phyloP scores from a whole-genome alignment of 2,329 filamentous ascomycete species.

The Aspergillus sp. region DNA sequence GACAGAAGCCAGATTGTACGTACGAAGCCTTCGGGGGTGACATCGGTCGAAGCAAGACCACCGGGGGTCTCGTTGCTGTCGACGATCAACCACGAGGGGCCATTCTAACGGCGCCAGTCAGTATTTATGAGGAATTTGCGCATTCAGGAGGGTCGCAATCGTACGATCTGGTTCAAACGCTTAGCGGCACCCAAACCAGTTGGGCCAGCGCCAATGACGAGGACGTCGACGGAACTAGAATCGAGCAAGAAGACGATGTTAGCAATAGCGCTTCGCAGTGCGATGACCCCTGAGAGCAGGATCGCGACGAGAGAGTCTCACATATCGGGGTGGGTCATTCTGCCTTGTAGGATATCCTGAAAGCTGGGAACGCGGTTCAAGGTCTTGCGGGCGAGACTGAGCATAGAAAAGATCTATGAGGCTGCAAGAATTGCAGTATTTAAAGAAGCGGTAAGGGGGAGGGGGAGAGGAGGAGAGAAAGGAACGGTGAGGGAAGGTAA shows the following conservation, averaged over 20 bases:
- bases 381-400: slow-evolving; percentile 44
- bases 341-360: slow-evolving; percentile 48
- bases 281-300: slow-evolving; percentile 3
- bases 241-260: slow-evolving; percentile 10
- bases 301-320: slow-evolving; percentile 24
- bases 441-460: slow-evolving; percentile 21
- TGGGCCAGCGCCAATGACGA: slow-evolving; percentile 96
- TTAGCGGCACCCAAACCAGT: slow-evolving; percentile 98
- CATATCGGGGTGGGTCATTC: slow-evolving; percentile 48
- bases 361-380: slow-evolving; percentile 46
- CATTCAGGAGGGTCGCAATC: neutral
- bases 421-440: slow-evolving; percentile 33
- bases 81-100: slow-evolving; percentile 92
- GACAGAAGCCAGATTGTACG: slow-evolving; percentile 45
- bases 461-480: slow-evolving; percentile 16
- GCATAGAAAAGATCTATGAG: slow-evolving; percentile 36
- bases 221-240: slow-evolving; percentile 84
- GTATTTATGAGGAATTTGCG: slow-evolving; percentile 11
- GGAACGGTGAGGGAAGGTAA: slow-evolving; percentile 20
- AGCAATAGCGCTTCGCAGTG: slow-evolving; percentile 3
- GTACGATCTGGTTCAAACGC: slow-evolving; percentile 92
- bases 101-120: slow-evolving; percentile 59
- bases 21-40: slow-evolving; percentile 95
- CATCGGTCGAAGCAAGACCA: slow-evolving; percentile 92
- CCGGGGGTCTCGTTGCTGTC: slow-evolving; percentile 90